Percentiles rank a stretch among this genome's conserved stretches.
These are phyloP conservation scores for Dichotomopilus funicola DNA, from an alignment of 2,329 filamentous ascomycete species.

Conservation along the genomic window DNA sequence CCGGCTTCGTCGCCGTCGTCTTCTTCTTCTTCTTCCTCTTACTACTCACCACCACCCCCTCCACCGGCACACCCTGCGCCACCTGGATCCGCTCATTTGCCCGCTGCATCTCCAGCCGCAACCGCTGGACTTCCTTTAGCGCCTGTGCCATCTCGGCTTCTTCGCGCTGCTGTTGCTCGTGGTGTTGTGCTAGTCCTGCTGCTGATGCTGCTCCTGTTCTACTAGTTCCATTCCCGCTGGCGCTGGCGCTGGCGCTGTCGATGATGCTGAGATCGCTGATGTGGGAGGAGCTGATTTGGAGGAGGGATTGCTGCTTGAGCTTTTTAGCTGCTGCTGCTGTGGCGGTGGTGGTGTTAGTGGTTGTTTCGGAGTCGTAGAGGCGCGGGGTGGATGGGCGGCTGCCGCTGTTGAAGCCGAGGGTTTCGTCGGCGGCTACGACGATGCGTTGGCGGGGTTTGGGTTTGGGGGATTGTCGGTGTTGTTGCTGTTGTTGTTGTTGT, in stretches of 20 bases:
- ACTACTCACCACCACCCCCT: constrained; percentile 59
- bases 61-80: constrained; percentile 59
- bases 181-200: too few relatives aligned
- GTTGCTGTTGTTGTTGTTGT: constrained; percentile 19
- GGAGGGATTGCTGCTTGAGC: constrained; percentile 56
- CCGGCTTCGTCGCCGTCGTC: not conserved
- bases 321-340: constrained; percentile 32
- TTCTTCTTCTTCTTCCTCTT: constrained; percentile 48
- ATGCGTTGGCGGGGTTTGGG: constrained; percentile 52
- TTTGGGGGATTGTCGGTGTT: constrained; percentile 23
- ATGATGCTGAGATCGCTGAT: constrained; percentile 68
- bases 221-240: too few relatives aligned
- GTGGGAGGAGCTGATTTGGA: constrained; percentile 82
- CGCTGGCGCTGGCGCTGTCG: too few relatives aligned
- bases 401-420: constrained; percentile 43
- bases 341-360: constrained; percentile 34
- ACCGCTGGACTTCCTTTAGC: constrained; percentile 78
- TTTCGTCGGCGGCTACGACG: constrained; percentile 68
- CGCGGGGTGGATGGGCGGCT: constrained; percentile 44
- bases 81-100: constrained; percentile 69
- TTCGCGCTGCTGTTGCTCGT: constrained; percentile 64
- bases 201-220: too few relatives aligned
- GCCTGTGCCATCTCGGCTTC: constrained; percentile 85
- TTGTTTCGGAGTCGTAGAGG: constrained; percentile 50
- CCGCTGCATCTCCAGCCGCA: constrained; percentile 83